Base-by-base conservation (phyloP, 805 yeast species). In the Kodamaea sagamina region DNA sequence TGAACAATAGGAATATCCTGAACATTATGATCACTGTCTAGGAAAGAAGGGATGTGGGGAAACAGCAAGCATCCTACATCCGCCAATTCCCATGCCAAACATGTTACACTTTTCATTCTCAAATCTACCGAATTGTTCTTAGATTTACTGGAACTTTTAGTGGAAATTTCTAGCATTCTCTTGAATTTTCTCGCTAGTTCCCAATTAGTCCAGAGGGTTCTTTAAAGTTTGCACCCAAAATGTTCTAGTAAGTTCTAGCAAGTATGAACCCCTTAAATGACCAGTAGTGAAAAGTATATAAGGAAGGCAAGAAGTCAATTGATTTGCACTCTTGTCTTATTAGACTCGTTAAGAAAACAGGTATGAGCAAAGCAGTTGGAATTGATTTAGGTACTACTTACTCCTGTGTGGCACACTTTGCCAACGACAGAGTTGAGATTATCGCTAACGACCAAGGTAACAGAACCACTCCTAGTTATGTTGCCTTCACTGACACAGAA, bases 371-470 rank as follows among this genome's bases (percentile, higher is more conserved):
- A 47, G 60, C 58, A 77, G 86, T 87, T 54, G 95, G 98, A 78
- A 92, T 92, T 62, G 96, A 89, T 79, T 84, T 89, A 76, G 97
- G 97, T 65, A 90, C 98, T 52, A 90, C 98, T 4, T 90, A 90
- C 79, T 90, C 97, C 9, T 90, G 97, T 81, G 98, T 92, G 49
- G 98, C 96, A 61, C 62, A 58, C 48, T 58, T 53, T 39, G 49
- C 70, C 39, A 85, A 86, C 58, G 95, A 87, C 63, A 77, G 95
- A 59, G 97, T 90, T 47, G 97, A 92, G 63, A 90, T 90, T 62
- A 82, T 90, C 61, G 97, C 97, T 59, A 90, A 90, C 64, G 97
- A 90, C 69, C 97, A 92, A 75, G 98, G 98, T 77, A 90, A 92
- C 79, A 86, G 97, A 78, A 92, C 96, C 50, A 90, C 97, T 13